Conservation (phyloP, 2,329 filamentous ascomycete species). For the Aspergillus ibericus region DNA sequence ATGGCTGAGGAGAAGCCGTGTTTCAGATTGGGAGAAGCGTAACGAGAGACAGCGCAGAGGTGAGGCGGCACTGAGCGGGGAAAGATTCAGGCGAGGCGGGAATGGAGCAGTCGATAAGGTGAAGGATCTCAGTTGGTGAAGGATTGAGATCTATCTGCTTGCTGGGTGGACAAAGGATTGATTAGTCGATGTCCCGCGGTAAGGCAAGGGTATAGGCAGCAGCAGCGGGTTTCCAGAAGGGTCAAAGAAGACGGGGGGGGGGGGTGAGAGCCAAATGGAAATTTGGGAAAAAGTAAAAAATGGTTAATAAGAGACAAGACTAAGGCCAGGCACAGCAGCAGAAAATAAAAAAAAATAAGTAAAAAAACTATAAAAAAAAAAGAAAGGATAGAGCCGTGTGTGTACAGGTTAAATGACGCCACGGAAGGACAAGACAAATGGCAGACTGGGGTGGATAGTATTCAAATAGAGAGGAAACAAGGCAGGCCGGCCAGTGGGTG, state of each 20-base stretch:
- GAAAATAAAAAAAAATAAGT: background rate
- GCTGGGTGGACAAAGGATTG: conserved; percentile 9
- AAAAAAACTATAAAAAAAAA: conserved; percentile 3
- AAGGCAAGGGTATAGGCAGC: background rate
- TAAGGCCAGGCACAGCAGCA: background rate
- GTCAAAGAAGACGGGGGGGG: background rate
- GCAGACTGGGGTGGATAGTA: background rate
- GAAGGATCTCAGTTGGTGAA: conserved; percentile 3
- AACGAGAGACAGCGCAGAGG: conserved; percentile 8
- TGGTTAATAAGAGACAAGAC: background rate
- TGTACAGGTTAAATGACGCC: background rate
- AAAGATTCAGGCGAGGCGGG: background rate
- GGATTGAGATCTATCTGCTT: conserved; percentile 14
- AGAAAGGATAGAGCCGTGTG: conserved; percentile 1
- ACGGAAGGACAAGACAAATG: background rate
- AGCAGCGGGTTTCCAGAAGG: conserved; percentile 4
- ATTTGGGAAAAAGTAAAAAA: conserved; percentile 1
- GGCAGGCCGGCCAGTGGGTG: conserved; percentile 3
- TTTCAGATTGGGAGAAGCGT: conserved; percentile 6
- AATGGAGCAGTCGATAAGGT: background rate
- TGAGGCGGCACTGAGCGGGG: conserved; percentile 4
- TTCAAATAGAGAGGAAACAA: conserved; percentile 5
- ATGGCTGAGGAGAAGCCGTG: conserved; percentile 13
- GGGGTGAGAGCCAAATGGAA: background rate
- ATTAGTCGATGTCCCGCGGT: conserved; percentile 15